Evolutionary conservation across 768 basidiomycete genomes (phyloP), one percentile per base, ranked within the genome.

Genomic region (Lepiota brunneoincarnata): DNA sequence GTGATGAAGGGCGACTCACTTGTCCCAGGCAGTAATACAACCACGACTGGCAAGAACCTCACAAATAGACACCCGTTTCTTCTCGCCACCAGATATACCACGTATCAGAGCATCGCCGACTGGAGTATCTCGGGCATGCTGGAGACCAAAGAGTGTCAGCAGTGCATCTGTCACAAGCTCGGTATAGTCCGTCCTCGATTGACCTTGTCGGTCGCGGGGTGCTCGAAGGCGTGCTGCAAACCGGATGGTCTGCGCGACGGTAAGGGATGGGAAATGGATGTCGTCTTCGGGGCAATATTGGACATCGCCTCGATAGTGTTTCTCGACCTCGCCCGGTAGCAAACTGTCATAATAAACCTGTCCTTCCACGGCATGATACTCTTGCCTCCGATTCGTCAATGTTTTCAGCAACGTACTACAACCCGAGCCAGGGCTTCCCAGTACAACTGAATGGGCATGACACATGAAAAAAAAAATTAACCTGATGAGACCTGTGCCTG

Each of bases 221-320:
- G 81, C 80, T 23, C 91, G 85, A 10, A 81, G 84, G 56, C 75
- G 78, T 0, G 84, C 80, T 0, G 88, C 86, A 50, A 91, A 89
- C 4, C 68, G 70, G 37, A 97, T 75, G 0, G 91, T 93, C 63
- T 93, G 79, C 51, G 81, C 78, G 20, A 93, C 90, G 10, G 87
- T 89, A 17, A 97, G 77, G 10, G 87, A 89, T 2, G 92, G 88
- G 63, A 94, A 89, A 64, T 94, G 91, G 9, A 89, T 74, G 65
- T 95, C 91, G 64, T 93, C 91, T 69, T 91, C 91, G 0, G 89
- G 89, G 58, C 80, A 86, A 66, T 91, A 93, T 48, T 82, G 80
- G 1, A 91, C 84, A 64, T 91, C 91, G 31, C 93, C 93, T 1
- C 87, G 83, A 65, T 83, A 88, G 49, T 80, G 78, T 54, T 80